Percentiles rank a stretch among this genome's conserved stretches.
These are phyloP conservation scores for Asterella californica DNA, from an alignment of 225 moss, liverwort and hornwort species.

Conservation along the genomic window DNA sequence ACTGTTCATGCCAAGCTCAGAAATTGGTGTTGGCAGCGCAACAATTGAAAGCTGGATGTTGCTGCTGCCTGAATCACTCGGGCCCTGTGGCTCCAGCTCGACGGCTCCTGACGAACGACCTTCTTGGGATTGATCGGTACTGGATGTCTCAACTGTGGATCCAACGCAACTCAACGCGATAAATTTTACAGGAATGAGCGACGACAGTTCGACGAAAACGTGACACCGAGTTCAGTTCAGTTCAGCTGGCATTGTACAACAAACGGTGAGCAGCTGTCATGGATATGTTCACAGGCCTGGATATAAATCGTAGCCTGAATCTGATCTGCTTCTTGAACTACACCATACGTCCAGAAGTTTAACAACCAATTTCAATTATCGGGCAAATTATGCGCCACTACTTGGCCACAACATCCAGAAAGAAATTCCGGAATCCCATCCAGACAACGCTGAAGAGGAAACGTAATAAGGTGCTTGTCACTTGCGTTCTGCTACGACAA, in stretches of 20 bases:
- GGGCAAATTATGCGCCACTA: background rate
- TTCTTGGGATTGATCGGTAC: background rate
- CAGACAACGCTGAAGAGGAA: background rate
- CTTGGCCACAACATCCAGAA: background rate
- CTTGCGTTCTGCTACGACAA: too few species aligned
- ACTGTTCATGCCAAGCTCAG: slow-evolving; percentile 30
- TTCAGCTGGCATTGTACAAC: background rate
- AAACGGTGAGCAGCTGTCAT: background rate
- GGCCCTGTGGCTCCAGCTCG: slow-evolving; percentile 28
- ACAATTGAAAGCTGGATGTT: slow-evolving; percentile 22
- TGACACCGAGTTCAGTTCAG: slow-evolving; percentile 1
- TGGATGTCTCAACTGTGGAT: slow-evolving; percentile 4
- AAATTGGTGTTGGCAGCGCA: slow-evolving; percentile 7
- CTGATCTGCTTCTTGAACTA: background rate
- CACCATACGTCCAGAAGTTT: background rate
- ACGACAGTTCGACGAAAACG: background rate
- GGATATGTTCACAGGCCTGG: background rate
- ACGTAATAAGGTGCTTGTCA: background rate
- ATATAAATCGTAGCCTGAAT: background rate
- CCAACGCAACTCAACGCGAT: background rate
- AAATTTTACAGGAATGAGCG: background rate
- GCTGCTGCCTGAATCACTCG: slow-evolving; percentile 16
- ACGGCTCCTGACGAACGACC: background rate
- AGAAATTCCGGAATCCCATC: background rate
- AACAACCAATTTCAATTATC: background rate